phyloP scores from a whole-genome alignment of 768 basidiomycete genomes.

The Mycena kentingensis region DNA sequence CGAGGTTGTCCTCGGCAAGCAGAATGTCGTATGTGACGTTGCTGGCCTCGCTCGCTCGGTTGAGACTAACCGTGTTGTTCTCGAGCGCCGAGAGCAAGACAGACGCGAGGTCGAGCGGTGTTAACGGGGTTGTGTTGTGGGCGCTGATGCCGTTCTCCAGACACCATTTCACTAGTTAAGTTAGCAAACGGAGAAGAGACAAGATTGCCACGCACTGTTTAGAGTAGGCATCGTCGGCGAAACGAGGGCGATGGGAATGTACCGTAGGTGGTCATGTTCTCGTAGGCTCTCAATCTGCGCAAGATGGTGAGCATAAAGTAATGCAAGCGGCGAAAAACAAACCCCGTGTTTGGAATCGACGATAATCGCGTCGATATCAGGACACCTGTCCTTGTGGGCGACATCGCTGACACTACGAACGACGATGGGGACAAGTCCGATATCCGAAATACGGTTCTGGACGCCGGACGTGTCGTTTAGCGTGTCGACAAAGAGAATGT shows the following conservation, averaged over 20 bases:
- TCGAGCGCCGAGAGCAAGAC: slow-evolving; percentile 94
- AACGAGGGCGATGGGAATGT: slow-evolving; percentile 93
- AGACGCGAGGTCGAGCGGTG: slow-evolving; percentile 84
- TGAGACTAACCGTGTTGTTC: slow-evolving; percentile 75
- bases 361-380: slow-evolving; percentile 93
- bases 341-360: slow-evolving; percentile 88
- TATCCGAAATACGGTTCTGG: slow-evolving; percentile 71
- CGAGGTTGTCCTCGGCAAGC: slow-evolving; percentile 94
- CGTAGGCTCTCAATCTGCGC: slow-evolving; percentile 83
- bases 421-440: slow-evolving; percentile 77
- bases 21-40: slow-evolving; percentile 90
- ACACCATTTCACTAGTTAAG: slow-evolving; percentile 83
- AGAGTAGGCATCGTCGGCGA: slow-evolving; percentile 76
- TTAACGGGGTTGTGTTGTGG: slow-evolving; percentile 89
- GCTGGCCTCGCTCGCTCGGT: slow-evolving; percentile 81
- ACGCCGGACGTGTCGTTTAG: slow-evolving; percentile 75
- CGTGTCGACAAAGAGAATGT: slow-evolving; percentile 92
- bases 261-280: slow-evolving; percentile 91
- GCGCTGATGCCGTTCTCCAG: slow-evolving; percentile 95
- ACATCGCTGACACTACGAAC: slow-evolving; percentile 82
- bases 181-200: slow-evolving; percentile 16
- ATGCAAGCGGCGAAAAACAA: slow-evolving; percentile 32
- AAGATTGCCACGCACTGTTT: slow-evolving; percentile 55
- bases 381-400: slow-evolving; percentile 75
- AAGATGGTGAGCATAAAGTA: not conserved